These are phyloP conservation scores for Leccinum longicurvipes DNA, from an alignment of 768 basidiomycete genomes.

Conservation along the genomic window DNA sequence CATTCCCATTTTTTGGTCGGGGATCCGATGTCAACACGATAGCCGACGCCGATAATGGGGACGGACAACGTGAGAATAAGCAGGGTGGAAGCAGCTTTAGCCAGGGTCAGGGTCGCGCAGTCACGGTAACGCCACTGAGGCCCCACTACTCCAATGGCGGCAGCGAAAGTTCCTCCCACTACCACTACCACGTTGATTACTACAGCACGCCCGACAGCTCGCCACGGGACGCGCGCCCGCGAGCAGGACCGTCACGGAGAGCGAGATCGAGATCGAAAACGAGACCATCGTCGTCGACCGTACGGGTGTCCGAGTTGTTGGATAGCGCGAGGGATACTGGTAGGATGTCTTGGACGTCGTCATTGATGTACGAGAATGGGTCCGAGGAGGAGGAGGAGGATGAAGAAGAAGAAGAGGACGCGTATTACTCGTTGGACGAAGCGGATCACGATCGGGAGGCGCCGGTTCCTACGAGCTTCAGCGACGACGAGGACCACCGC, in stretches of 20 bases:
- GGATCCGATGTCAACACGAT: not conserved
- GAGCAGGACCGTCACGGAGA: not conserved
- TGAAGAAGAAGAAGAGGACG: slow-evolving; percentile 35
- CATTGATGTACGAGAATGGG: not conserved
- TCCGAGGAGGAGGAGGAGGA: slow-evolving; percentile 14
- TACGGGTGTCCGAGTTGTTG: slow-evolving; percentile 4
- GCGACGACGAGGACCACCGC: not conserved
- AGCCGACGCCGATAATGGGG: not conserved
- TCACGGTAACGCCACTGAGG: not conserved
- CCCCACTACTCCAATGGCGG: not conserved
- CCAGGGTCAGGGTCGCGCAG: not conserved
- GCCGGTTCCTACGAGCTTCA: not conserved
- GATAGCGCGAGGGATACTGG: not conserved
- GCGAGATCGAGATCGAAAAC: not conserved
- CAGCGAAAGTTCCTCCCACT: not conserved
- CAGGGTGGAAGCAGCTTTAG: not conserved
- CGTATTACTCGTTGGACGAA: slow-evolving; percentile 30
- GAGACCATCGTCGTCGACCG: not conserved
- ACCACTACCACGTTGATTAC: slow-evolving; percentile 2
- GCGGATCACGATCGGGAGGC: slow-evolving; percentile 39
- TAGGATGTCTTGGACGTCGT: slow-evolving; percentile 1
- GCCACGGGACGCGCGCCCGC: slow-evolving; percentile 12
- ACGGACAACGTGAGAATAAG: not conserved
- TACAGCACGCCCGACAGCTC: slow-evolving; percentile 26
- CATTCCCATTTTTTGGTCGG: not conserved